These are phyloP conservation scores for Gymnopus androsaceus DNA, from an alignment of 1,284 basidiomycete genomes.

Conservation along the genomic window DNA sequence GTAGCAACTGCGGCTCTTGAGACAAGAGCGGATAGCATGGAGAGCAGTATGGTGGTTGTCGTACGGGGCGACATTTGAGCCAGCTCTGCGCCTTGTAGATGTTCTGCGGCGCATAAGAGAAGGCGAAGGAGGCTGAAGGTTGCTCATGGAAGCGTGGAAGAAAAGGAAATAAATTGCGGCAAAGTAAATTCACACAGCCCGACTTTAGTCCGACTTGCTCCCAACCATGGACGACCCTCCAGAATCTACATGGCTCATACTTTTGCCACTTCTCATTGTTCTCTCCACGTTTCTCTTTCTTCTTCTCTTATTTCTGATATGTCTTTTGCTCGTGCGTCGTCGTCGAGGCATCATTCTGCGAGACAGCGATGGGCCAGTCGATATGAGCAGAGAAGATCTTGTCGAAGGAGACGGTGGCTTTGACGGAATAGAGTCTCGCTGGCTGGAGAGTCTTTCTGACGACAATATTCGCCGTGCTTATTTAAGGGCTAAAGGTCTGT, in stretches of 20 bases:
- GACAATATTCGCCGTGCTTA: conserved; percentile 72
- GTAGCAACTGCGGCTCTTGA: conserved; percentile 86
- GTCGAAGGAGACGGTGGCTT: conserved; percentile 90
- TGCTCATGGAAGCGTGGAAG: conserved; percentile 9
- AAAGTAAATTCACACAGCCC: neutral
- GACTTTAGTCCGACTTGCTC: neutral
- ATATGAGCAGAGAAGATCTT: conserved; percentile 89
- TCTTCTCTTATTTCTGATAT: conserved; percentile 86
- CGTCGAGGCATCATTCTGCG: conserved; percentile 80
- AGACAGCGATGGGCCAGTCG: conserved; percentile 90
- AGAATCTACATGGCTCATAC: conserved; percentile 66
- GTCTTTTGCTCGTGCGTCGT: conserved; percentile 80
- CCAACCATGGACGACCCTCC: conserved; percentile 4
- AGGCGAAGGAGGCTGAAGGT: conserved; percentile 13
- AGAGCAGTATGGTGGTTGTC: conserved; percentile 78
- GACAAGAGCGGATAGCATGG: conserved; percentile 76
- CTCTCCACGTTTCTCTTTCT: conserved; percentile 92
- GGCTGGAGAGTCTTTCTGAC: conserved; percentile 83
- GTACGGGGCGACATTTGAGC: conserved; percentile 61
- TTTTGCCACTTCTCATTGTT: conserved; percentile 90
- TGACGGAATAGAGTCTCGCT: conserved; percentile 87
- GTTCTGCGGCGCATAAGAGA: conserved; percentile 32
- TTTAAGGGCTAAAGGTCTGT: conserved; percentile 83
- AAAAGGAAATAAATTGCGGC: neutral
- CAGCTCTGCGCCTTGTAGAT: conserved; percentile 51